Conservation (phyloP, 2,329 filamentous ascomycete genomes). For the Pseudogymnoascus sp. region DNA sequence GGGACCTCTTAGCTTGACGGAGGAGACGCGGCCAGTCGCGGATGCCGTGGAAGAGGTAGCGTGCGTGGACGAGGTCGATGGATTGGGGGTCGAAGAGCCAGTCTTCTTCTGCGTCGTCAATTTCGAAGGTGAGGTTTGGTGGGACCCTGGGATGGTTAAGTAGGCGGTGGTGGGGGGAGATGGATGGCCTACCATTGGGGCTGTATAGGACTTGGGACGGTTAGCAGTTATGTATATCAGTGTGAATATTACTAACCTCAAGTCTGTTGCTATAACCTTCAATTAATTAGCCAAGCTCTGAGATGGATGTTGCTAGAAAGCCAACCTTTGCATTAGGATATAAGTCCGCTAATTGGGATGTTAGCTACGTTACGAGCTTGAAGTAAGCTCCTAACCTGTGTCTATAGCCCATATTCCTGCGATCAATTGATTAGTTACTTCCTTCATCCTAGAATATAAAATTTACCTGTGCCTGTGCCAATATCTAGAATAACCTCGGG, state of each 20-base stretch:
- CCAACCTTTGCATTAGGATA: conserved; percentile 3
- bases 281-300: background rate
- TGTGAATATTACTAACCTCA: background rate
- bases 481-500: conserved; percentile 13
- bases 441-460: background rate
- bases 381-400: conserved; percentile 9
- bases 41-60: conserved; percentile 23
- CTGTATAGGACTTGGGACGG: background rate
- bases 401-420: conserved; percentile 16
- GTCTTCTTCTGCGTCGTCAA: conserved; percentile 42
- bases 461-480: conserved; percentile 9
- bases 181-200: background rate
- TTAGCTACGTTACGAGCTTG: background rate
- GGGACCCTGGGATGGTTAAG: conserved; percentile 29
- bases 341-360: background rate
- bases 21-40: background rate
- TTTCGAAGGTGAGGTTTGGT: conserved; percentile 41
- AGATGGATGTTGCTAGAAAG: background rate
- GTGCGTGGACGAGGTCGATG: conserved; percentile 42
- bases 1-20: background rate
- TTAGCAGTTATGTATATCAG: background rate
- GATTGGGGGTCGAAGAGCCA: conserved; percentile 36
- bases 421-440: background rate
- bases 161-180: background rate
- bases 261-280: background rate